phyloP scores from a whole-genome alignment of 2,329 filamentous ascomycete species.

The Endothia cerciana region DNA sequence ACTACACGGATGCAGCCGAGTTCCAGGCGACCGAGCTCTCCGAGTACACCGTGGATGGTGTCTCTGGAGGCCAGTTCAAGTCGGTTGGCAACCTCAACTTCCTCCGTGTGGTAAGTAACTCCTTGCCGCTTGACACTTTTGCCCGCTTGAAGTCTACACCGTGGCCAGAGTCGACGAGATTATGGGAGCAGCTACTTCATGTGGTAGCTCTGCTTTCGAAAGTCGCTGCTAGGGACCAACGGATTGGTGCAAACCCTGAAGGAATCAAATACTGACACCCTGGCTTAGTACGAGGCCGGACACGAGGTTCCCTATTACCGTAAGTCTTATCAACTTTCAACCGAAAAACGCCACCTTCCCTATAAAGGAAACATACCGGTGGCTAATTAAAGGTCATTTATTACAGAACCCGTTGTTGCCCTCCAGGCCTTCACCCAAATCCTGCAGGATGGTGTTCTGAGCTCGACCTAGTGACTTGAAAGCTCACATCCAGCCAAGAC shows the following conservation, averaged over 20 bases:
- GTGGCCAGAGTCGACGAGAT: background rate
- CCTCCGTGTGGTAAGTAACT: conserved; percentile 42
- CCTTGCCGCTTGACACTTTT: background rate
- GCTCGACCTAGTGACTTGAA: conserved; percentile 16
- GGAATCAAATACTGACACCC: background rate
- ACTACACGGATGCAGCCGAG: conserved; percentile 43
- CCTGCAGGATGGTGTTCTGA: conserved; percentile 21
- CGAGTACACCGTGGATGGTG: conserved; percentile 54
- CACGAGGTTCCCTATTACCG: conserved; percentile 30
- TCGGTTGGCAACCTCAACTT: conserved; percentile 52
- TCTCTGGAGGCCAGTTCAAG: conserved; percentile 54
- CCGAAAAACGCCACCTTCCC: too few species aligned
- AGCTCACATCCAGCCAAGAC: background rate
- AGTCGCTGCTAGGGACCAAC: background rate
- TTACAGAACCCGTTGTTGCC: conserved; percentile 22
- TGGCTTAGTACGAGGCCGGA: conserved; percentile 26
- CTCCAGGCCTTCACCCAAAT: conserved; percentile 30
- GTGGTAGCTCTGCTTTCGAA: background rate
- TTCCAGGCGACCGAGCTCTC: conserved; percentile 44
- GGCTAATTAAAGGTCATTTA: background rate
- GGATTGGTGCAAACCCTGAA: background rate
- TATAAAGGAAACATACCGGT: background rate
- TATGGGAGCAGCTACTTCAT: background rate
- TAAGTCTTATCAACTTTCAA: conserved; percentile 17
- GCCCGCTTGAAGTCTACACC: background rate